These are phyloP conservation scores for Microsporum canis DNA, from an alignment of 2,329 filamentous ascomycete species.

Conservation along the genomic window DNA sequence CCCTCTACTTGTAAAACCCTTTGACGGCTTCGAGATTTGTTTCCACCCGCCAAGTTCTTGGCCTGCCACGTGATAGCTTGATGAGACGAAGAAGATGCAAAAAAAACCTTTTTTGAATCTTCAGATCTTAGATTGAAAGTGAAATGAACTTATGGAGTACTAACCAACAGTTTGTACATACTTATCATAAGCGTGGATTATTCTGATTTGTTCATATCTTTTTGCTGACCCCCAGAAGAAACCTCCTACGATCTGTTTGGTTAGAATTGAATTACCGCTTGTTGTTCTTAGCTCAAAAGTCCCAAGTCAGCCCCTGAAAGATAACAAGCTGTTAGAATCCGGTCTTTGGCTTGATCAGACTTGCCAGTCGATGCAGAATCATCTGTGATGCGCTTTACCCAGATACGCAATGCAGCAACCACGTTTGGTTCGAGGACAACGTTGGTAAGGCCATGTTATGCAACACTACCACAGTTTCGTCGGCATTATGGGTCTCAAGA, in stretches of 20 bases:
- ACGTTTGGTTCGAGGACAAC: slow-evolving; percentile 5
- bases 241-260: not conserved
- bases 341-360: not conserved
- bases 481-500: slow-evolving; percentile 14
- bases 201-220: not conserved
- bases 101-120: too few relatives aligned
- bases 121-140: too few relatives aligned
- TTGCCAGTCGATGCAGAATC: not conserved
- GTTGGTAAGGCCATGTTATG: slow-evolving; percentile 6
- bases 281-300: not conserved
- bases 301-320: not conserved
- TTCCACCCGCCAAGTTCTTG: too few relatives aligned
- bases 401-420: slow-evolving; percentile 3
- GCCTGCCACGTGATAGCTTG: too few relatives aligned
- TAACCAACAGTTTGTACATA: not conserved
- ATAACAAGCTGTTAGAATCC: not conserved
- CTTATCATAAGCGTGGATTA: not conserved
- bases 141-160: too few relatives aligned
- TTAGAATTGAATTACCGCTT: not conserved
- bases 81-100: too few relatives aligned
- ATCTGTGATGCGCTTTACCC: slow-evolving; percentile 8
- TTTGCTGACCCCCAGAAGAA: not conserved
- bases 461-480: slow-evolving; percentile 3
- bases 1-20: too few relatives aligned
- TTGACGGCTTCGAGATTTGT: too few relatives aligned